phyloP scores from a whole-genome alignment of 495 filamentous ascomycete genomes.

The Trichoderma parareesei region DNA sequence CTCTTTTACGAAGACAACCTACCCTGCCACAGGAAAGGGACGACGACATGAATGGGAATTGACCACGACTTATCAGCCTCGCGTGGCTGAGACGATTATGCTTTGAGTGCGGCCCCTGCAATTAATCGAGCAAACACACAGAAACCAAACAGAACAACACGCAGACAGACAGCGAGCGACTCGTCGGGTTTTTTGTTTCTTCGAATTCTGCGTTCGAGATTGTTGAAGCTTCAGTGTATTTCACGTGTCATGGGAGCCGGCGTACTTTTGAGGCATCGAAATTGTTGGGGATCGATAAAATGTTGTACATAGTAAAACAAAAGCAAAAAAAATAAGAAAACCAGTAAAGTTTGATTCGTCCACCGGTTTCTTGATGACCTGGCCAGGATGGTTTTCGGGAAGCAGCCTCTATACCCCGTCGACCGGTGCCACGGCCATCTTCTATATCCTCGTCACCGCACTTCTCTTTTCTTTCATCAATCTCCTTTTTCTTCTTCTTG shows the following conservation, averaged over 20 bases:
- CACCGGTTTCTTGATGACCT: background rate
- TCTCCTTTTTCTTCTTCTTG: background rate
- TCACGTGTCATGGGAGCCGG: conserved; percentile 1
- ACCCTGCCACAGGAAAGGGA: background rate
- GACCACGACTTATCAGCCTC: background rate
- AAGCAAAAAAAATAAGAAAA: background rate
- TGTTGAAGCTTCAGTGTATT: background rate
- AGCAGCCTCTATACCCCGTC: background rate
- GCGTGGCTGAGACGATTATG: background rate
- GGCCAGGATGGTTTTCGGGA: background rate
- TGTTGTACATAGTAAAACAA: conserved; percentile 8
- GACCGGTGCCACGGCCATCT: background rate
- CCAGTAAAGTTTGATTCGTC: background rate
- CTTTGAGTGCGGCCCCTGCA: background rate
- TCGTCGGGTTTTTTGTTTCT: background rate
- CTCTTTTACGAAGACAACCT: background rate
- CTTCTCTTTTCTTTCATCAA: background rate
- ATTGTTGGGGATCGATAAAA: conserved; percentile 1
- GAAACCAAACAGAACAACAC: background rate
- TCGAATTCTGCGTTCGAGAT: background rate
- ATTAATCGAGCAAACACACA: background rate
- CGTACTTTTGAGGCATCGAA: background rate
- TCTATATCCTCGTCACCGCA: conserved; percentile 1
- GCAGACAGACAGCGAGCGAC: background rate
- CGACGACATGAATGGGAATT: background rate